A percentile compares a stretch with the other conserved stretches of the same genome.
These are phyloP conservation scores for Kazachstania bromeliacearum DNA, from an alignment of 805 yeast genomes.

Conservation along the genomic window DNA sequence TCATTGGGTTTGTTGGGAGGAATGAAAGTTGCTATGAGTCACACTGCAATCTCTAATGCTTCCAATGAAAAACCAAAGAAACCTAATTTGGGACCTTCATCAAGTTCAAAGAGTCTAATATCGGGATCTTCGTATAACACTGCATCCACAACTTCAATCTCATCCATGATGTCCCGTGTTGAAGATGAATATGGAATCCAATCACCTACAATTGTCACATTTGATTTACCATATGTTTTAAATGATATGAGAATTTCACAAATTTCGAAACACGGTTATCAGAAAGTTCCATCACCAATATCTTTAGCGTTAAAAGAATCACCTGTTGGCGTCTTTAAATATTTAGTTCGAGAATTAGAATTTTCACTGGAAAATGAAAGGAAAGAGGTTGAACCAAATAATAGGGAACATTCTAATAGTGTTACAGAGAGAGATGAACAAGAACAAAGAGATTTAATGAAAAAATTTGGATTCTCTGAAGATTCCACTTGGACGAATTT, in stretches of 20 bases:
- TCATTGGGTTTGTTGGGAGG: no score
- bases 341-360: constrained; percentile 26
- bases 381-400: constrained; percentile 7
- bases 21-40: constrained; percentile 11
- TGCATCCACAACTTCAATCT: constrained; percentile 8
- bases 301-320: constrained; percentile 19
- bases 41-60: constrained; percentile 10
- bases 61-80: constrained; percentile 11
- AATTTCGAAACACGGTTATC: constrained; percentile 8
- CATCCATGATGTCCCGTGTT: constrained; percentile 9
- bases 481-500: constrained; percentile 28
- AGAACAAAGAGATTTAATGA: constrained; percentile 16
- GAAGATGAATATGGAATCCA: constrained; percentile 3
- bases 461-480: constrained; percentile 25
- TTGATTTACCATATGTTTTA: constrained; percentile 25
- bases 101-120: constrained; percentile 13
- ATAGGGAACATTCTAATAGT: constrained; percentile 2
- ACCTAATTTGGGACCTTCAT: constrained; percentile 6
- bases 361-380: constrained; percentile 22
- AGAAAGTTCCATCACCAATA: constrained; percentile 5
- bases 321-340: constrained; percentile 27
- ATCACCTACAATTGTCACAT: constrained; percentile 21
- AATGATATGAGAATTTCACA: constrained; percentile 21
- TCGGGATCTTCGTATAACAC: constrained; percentile 6
- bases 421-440: constrained; percentile 10